Evolutionary conservation across 305 asterid species (phyloP), one percentile per base, ranked within the genome.

Genomic region (Fraxinus baroniana): DNA sequence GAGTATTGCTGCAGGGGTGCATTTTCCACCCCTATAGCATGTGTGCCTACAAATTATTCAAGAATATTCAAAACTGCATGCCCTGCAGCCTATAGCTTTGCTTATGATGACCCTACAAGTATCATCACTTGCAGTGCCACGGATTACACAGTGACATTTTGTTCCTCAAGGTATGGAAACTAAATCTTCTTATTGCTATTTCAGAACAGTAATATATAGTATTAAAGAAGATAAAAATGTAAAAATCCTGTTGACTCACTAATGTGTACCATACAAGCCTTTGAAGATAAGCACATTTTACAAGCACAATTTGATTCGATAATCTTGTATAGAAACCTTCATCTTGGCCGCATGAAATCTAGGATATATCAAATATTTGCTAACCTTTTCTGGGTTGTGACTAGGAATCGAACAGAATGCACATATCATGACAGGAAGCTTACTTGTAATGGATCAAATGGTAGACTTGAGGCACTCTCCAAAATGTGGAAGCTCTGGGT

Each of bases 41-140:
- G 97, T 84, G 78, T 83, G 89, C 93, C 97, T 10, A 90, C 93
- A 7, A 87, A 91, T 22, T 93, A 91, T 76, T 93, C 97, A 17
- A 90, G 86, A 68, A 80, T 36, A 26, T 93, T 93, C 80, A 91
- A 93, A 76, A 32, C 87, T 6, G 94, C 94, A n/a, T 93, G 97
- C 80, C 96, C 94, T 24, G 90, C 89, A 10, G 94, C 96, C 46
- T 91, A 89, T 62, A 90, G 93, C 87, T 93, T 86, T 74, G 94
- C 95, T 41, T 89, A 87, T 76, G 96, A 91, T 86, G 92, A 91
- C 64, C 90, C 87, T 2, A 86, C 97, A 3, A 89, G 93, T 41
- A 84, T 91, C 41, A 24, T 87, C 2, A 93, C 93, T 28, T 93
- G 97, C 87, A 86, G 94, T 2, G 84, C 91, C 10, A 83, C 93